phyloP scores from a whole-genome alignment of 345 rosid genomes.

The Mallotus nudiflorus region DNA sequence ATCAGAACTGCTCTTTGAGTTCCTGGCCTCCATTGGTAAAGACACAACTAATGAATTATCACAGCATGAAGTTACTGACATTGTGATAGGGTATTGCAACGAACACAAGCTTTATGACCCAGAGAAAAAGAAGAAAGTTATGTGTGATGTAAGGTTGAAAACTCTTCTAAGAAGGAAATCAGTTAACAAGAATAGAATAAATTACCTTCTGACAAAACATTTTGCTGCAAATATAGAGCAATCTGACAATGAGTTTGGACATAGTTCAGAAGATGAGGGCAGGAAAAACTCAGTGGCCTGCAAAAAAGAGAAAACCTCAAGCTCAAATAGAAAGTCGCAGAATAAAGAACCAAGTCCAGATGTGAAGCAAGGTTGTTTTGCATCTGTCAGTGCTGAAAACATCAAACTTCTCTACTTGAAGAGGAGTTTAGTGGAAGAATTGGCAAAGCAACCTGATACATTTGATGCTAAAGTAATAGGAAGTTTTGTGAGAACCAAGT shows the following conservation, averaged over 20 bases:
- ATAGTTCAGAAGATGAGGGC: conserved; percentile 11
- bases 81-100: conserved; percentile 37
- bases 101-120: conserved; percentile 43
- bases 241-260: conserved; percentile 28
- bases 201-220: conserved; percentile 37
- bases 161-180: conserved; percentile 46
- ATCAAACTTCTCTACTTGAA: conserved; percentile 52
- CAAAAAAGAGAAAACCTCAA: conserved; percentile 20
- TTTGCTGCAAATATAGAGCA: conserved; percentile 37
- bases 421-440: conserved; percentile 48
- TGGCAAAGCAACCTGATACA: conserved; percentile 40
- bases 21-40: conserved; percentile 44
- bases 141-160: conserved; percentile 46
- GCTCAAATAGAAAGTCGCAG: conserved; percentile 17
- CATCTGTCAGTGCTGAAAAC: conserved; percentile 41
- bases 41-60: conserved; percentile 38
- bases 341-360: conserved; percentile 24
- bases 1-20: conserved; percentile 41
- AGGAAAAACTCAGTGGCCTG: background rate
- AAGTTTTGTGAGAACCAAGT: conserved; percentile 54
- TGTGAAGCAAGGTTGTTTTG: conserved; percentile 34
- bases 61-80: conserved; percentile 30
- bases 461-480: conserved; percentile 49
- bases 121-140: conserved; percentile 36
- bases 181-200: conserved; percentile 31